Conservation (phyloP, 768 basidiomycete genomes). For the Leccinum obscurum region DNA sequence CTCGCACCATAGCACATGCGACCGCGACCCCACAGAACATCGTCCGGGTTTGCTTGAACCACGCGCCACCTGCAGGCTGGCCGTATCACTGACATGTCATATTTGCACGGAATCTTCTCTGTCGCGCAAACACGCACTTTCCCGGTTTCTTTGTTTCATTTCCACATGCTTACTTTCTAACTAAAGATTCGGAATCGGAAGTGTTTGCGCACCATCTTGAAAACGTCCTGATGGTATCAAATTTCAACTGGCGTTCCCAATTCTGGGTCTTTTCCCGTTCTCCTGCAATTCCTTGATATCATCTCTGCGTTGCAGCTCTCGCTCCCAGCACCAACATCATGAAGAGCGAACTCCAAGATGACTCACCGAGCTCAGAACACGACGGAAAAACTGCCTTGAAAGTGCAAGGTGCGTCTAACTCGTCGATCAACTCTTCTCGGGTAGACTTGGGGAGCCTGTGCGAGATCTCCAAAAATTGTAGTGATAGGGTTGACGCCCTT, state of each 20-base stretch:
- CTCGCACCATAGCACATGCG: too few relatives aligned
- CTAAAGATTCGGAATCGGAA: background rate
- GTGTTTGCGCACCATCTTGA: background rate
- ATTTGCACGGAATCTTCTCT: too few relatives aligned
- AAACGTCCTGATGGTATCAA: background rate
- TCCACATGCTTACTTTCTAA: background rate
- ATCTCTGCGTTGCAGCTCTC: background rate
- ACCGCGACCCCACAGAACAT: background rate
- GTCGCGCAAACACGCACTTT: background rate
- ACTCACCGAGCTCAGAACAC: slow-evolving; percentile 5
- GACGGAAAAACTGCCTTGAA: slow-evolving; percentile 16
- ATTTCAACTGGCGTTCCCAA: background rate
- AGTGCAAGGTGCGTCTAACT: background rate
- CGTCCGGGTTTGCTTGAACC: background rate
- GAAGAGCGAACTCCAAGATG: slow-evolving; percentile 2
- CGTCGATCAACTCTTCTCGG: too few relatives aligned
- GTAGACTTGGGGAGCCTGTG: background rate
- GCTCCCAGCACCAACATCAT: slow-evolving; percentile 10
- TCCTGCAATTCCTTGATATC: background rate
- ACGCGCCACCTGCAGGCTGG: background rate
- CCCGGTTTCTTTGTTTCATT: background rate
- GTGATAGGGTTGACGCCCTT: background rate
- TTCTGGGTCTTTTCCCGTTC: background rate
- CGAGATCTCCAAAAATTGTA: background rate
- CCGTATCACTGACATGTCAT: background rate